Conservation (phyloP, 805 yeast genomes). For the Zygoascus flipseniorum region DNA sequence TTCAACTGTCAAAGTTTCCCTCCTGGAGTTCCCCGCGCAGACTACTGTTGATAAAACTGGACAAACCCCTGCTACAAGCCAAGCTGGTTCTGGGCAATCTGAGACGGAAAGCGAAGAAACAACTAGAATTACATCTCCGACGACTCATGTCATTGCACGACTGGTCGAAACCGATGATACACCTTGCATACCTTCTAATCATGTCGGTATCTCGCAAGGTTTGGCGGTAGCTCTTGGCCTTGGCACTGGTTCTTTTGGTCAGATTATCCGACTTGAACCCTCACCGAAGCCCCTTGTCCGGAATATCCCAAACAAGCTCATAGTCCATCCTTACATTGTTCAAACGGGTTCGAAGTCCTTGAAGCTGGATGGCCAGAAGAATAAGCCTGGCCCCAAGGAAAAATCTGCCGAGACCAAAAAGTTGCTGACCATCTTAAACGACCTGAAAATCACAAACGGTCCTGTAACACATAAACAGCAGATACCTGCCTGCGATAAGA, state of each 20-base stretch:
- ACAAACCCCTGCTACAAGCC: constrained; percentile 2
- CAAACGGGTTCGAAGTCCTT: constrained; percentile 8
- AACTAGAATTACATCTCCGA: neutral
- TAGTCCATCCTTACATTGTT: constrained; percentile 41
- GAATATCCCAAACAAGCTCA: constrained; percentile 31
- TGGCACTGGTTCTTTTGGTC: constrained; percentile 39
- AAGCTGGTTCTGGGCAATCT: neutral
- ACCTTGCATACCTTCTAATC: constrained; percentile 28
- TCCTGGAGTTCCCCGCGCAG: neutral
- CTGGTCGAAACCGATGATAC: constrained; percentile 6
- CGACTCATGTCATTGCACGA: constrained; percentile 1
- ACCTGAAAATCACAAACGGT: constrained; percentile 13
- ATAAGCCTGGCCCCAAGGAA: constrained; percentile 11
- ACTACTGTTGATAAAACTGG: neutral
- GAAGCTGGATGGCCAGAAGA: constrained; percentile 7
- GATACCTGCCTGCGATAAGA: constrained; percentile 41
- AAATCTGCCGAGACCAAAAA: constrained; percentile 19
- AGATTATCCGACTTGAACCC: constrained; percentile 43
- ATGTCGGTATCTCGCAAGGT: constrained; percentile 45
- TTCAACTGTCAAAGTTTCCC: neutral
- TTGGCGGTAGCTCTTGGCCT: constrained; percentile 51
- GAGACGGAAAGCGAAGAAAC: constrained; percentile 1
- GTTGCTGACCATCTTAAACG: constrained; percentile 9
- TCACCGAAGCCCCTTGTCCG: constrained; percentile 30
- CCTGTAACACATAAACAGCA: constrained; percentile 40